Percentiles rank a stretch among this genome's conserved stretches.
Evolutionary conservation across 495 filamentous ascomycete genomes (phyloP).

Genomic region (Daldinia bambusicola): DNA sequence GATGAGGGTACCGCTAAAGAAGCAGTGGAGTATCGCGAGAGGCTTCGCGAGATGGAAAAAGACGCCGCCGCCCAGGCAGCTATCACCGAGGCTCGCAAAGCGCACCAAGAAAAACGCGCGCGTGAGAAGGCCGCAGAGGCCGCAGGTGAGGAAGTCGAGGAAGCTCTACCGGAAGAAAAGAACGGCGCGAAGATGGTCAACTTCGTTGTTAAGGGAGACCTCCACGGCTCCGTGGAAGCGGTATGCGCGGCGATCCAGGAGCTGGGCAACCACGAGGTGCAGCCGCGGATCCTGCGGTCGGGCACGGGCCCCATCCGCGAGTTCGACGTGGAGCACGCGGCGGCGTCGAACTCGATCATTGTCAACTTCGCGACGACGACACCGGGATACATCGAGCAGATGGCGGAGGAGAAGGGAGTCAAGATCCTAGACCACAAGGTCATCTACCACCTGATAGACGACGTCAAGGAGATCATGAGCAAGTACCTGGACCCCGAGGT

Average conservation of each 20-base stretch:
- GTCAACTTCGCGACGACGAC: conserved; percentile 87
- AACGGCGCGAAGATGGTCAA: conserved; percentile 71
- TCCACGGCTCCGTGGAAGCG: conserved; percentile 91
- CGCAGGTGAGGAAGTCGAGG: conserved; percentile 14
- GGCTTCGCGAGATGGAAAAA: conserved; percentile 57
- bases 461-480: conserved; percentile 74
- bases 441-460: conserved; percentile 91
- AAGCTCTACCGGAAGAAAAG: conserved; percentile 46
- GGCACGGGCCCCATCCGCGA: conserved; percentile 82
- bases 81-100: conserved; percentile 75
- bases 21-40: conserved; percentile 80
- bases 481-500: conserved; percentile 72
- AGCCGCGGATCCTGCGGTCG: conserved; percentile 77
- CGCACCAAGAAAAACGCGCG: conserved; percentile 68
- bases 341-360: conserved; percentile 73
- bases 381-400: conserved; percentile 71
- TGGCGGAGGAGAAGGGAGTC: conserved; percentile 77
- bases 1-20: conserved; percentile 81
- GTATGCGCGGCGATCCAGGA: conserved; percentile 76
- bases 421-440: conserved; percentile 85
- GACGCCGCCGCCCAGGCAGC: conserved; percentile 71
- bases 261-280: conserved; percentile 85
- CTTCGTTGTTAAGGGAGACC: conserved; percentile 92
- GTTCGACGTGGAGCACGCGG: conserved; percentile 89
- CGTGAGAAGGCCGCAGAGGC: conserved; percentile 49